Conservation (phyloP, 164 flowering plant genomes). For the Dillenia suffruticosa region DNA sequence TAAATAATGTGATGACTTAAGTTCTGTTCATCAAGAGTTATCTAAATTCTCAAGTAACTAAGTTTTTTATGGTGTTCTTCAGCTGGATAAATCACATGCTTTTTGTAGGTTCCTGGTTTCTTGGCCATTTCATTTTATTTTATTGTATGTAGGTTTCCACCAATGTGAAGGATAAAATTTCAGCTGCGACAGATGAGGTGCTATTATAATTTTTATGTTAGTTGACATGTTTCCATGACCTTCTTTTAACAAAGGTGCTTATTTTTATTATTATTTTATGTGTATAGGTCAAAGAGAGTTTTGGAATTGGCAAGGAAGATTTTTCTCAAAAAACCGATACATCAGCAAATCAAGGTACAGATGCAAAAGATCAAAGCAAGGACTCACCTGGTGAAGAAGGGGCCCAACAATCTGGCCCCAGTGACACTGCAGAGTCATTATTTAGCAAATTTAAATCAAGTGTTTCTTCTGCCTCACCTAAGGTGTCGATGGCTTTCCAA, state of each 20-base stretch:
- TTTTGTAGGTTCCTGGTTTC: no score
- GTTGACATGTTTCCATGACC: neutral
- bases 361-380: constrained; percentile 28
- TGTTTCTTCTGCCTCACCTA: constrained; percentile 51
- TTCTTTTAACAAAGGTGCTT: neutral
- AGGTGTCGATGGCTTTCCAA: constrained; percentile 54
- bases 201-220: neutral
- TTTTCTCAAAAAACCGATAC: constrained; percentile 27
- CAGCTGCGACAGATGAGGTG: constrained; percentile 82
- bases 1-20: no score
- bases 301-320: constrained; percentile 60
- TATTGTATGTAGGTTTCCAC: constrained; percentile 57
- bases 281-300: constrained; percentile 69
- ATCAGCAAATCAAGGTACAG: constrained; percentile 26
- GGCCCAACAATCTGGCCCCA: constrained; percentile 38
- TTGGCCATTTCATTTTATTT: no score
- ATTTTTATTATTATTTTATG: neutral
- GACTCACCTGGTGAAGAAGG: constrained; percentile 34
- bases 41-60: no score
- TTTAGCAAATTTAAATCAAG: constrained; percentile 53
- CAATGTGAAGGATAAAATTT: constrained; percentile 74
- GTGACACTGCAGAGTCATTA: constrained; percentile 39
- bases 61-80: no score
- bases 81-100: no score
- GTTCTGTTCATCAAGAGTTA: no score